phyloP scores from a whole-genome alignment of 2,329 filamentous ascomycete species.

The Juglanconis oblonga region DNA sequence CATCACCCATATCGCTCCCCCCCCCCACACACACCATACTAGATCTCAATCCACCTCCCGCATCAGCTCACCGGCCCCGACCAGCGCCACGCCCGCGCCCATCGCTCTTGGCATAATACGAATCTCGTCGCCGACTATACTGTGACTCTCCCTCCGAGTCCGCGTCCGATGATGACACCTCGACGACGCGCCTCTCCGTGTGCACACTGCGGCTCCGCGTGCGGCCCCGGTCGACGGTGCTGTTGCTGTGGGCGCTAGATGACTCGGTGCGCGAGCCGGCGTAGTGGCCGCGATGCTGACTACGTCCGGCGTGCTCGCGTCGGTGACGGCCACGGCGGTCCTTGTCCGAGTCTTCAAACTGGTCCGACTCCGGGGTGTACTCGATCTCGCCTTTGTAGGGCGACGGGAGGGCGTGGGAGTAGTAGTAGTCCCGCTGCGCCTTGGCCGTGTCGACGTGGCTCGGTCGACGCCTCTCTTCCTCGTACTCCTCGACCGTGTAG shows the following conservation, averaged over 20 bases:
- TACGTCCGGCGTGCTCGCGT: neutral
- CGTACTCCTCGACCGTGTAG: slow-evolving; percentile 11
- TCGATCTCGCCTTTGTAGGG: slow-evolving; percentile 17
- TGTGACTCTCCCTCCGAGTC: slow-evolving; percentile 12
- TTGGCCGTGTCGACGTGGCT: slow-evolving; percentile 15
- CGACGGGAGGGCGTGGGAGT: slow-evolving; percentile 16
- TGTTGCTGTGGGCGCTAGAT: slow-evolving; percentile 11
- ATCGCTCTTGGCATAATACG: neutral
- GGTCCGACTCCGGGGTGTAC: slow-evolving; percentile 12
- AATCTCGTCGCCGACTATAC: slow-evolving; percentile 4
- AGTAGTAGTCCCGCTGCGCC: slow-evolving; percentile 16
- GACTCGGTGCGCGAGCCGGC: neutral
- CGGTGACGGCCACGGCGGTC: neutral
- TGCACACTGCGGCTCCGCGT: slow-evolving; percentile 16
- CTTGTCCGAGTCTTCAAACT: slow-evolving; percentile 8
- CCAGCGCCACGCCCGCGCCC: neutral
- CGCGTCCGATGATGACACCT: slow-evolving; percentile 5
- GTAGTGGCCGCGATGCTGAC: neutral
- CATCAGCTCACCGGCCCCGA: neutral
- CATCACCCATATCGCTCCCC: slow-evolving; percentile 4
- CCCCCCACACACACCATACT: slow-evolving; percentile 3
- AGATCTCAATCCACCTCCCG: neutral
- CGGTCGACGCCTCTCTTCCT: slow-evolving; percentile 7
- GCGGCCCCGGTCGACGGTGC: slow-evolving; percentile 13
- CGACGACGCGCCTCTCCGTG: slow-evolving; percentile 8